These are phyloP conservation scores for Fusarium praegraminearum DNA, from an alignment of 2,329 filamentous ascomycete genomes.

Conservation along the genomic window DNA sequence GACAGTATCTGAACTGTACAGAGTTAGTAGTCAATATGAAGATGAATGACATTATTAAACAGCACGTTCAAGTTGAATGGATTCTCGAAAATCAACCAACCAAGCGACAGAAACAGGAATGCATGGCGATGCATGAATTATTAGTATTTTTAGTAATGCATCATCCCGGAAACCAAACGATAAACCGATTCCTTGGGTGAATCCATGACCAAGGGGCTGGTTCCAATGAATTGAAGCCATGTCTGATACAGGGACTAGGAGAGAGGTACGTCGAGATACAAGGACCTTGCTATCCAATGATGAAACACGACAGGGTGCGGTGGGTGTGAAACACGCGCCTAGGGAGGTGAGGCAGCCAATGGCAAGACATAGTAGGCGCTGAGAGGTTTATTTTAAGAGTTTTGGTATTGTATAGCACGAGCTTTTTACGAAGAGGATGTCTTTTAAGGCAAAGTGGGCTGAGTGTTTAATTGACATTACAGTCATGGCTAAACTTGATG, in stretches of 20 bases:
- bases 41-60: slow-evolving; percentile 18
- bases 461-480: slow-evolving; percentile 5
- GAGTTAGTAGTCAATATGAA: neutral
- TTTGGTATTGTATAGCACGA: neutral
- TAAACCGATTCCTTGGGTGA: slow-evolving; percentile 9
- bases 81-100: neutral
- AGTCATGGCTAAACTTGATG: slow-evolving; percentile 4
- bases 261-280: slow-evolving; percentile 22
- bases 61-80: neutral
- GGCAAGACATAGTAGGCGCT: slow-evolving; percentile 47
- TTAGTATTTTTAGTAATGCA: slow-evolving; percentile 39
- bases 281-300: slow-evolving; percentile 42
- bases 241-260: slow-evolving; percentile 46
- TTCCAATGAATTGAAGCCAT: slow-evolving; percentile 21
- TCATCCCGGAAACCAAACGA: slow-evolving; percentile 18
- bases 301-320: slow-evolving; percentile 43
- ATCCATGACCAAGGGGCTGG: slow-evolving; percentile 25
- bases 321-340: slow-evolving; percentile 48
- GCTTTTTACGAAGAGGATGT: neutral
- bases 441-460: neutral
- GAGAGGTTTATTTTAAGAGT: slow-evolving; percentile 35
- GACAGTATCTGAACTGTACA: no score
- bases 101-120: slow-evolving; percentile 12
- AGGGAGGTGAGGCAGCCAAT: slow-evolving; percentile 45
- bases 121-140: slow-evolving; percentile 7